These are phyloP conservation scores for Colletotrichum brevisporum DNA, from an alignment of 2,329 filamentous ascomycete species.

Conservation along the genomic window DNA sequence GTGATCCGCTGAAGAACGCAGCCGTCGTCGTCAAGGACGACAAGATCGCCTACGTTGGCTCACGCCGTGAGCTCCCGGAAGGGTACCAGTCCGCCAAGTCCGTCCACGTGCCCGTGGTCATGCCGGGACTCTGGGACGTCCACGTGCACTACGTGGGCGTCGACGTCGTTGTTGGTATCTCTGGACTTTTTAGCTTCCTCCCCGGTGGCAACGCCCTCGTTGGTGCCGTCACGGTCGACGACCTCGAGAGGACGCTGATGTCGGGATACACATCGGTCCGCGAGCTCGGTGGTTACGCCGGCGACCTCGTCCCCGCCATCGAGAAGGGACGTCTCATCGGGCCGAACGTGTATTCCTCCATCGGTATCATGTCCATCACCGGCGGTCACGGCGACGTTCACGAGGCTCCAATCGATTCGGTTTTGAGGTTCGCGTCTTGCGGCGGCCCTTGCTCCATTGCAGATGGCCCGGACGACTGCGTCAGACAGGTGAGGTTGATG, in stretches of 20 bases:
- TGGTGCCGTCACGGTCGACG: constrained; percentile 57
- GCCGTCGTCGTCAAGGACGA: constrained; percentile 55
- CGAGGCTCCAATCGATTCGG: constrained; percentile 51
- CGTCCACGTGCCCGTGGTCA: constrained; percentile 57
- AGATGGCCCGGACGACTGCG: constrained; percentile 62
- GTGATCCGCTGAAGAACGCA: constrained; percentile 55
- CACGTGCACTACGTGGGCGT: constrained; percentile 63
- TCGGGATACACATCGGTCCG: constrained; percentile 66
- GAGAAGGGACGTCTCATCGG: constrained; percentile 60
- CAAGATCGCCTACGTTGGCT: constrained; percentile 58
- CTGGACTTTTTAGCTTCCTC: constrained; percentile 38
- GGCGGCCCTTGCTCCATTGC: constrained; percentile 54
- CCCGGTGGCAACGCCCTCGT: constrained; percentile 48
- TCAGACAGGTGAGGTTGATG: constrained; percentile 56
- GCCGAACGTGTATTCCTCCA: constrained; percentile 63
- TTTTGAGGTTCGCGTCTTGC: constrained; percentile 50
- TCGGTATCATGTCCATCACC: constrained; percentile 60
- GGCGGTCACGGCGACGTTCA: constrained; percentile 64
- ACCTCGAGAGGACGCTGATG: constrained; percentile 58
- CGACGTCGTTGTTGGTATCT: constrained; percentile 42
- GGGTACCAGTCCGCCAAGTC: constrained; percentile 48
- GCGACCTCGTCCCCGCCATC: constrained; percentile 59
- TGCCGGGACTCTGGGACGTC: constrained; percentile 68
- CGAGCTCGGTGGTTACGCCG: constrained; percentile 62
- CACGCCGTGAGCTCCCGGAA: constrained; percentile 46